phyloP scores from a whole-genome alignment of 495 filamentous ascomycete genomes.

The Zalerion maritima region DNA sequence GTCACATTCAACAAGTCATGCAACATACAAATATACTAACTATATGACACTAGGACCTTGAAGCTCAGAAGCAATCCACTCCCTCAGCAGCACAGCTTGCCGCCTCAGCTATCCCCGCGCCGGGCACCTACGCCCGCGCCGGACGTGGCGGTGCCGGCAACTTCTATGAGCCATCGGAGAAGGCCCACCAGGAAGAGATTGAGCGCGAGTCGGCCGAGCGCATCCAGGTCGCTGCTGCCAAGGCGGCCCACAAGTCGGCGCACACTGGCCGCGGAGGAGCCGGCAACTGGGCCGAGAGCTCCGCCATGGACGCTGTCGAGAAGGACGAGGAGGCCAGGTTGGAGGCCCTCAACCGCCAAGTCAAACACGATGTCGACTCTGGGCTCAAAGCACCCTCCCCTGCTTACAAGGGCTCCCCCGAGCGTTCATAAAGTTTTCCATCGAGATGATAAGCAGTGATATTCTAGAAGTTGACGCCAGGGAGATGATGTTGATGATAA shows the following conservation, averaged over 20 bases:
- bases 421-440: too few species aligned
- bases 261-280: constrained; percentile 41
- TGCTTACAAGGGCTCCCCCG: too few species aligned
- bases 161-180: constrained; percentile 27
- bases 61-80: constrained; percentile 21
- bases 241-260: constrained; percentile 5
- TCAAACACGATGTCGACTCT: too few species aligned
- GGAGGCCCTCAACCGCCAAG: too few species aligned
- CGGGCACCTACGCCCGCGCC: constrained; percentile 29
- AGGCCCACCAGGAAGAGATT: constrained; percentile 13
- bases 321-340: too few species aligned
- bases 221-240: constrained; percentile 3
- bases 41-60: constrained; percentile 24
- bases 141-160: constrained; percentile 51
- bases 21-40: background rate
- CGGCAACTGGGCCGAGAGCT: constrained; percentile 35
- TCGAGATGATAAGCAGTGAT: too few species aligned
- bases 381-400: too few species aligned
- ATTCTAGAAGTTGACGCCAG: too few species aligned
- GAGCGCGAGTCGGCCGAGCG: too few species aligned
- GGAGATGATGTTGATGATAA: too few species aligned
- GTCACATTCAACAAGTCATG: background rate
- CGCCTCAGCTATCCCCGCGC: constrained; percentile 4
- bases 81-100: constrained; percentile 5
- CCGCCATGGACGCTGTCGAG: constrained; percentile 43